A percentile compares a stretch with the other conserved stretches of the same genome.
These are phyloP conservation scores for Tetrahymena elliotti DNA, from an alignment of 73 alveolate species.

Conservation along the genomic window DNA sequence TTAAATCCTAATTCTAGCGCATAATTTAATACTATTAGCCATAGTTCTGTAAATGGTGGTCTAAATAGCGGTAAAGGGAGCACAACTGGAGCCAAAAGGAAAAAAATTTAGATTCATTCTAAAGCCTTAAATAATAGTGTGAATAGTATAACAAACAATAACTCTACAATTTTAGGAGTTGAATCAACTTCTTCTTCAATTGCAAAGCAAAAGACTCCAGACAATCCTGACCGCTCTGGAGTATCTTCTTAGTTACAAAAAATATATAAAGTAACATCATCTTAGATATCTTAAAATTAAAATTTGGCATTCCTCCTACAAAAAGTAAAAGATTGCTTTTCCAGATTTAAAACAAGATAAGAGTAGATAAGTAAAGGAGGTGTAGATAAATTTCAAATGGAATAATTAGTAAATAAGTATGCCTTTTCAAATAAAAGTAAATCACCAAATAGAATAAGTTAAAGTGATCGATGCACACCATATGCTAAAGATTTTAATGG, in stretches of 20 bases:
- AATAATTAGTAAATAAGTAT: not conserved
- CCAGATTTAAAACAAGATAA: not conserved
- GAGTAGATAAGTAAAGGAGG: not conserved
- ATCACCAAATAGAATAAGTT: not conserved
- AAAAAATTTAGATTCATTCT: not conserved
- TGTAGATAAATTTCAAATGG: not conserved
- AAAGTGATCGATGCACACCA: not conserved
- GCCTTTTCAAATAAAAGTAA: not conserved
- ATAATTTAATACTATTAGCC: not conserved
- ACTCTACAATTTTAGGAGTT: not conserved
- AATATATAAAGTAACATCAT: not conserved
- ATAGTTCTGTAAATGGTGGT: not conserved
- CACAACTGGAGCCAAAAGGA: not conserved
- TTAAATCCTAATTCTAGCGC: not conserved
- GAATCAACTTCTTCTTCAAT: not conserved
- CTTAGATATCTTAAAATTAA: not conserved
- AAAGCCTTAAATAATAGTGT: not conserved
- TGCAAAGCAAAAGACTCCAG: not conserved
- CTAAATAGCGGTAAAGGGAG: not conserved
- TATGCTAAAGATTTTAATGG: not conserved
- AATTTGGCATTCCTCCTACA: not conserved
- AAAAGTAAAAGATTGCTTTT: not conserved
- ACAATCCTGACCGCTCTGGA: not conserved
- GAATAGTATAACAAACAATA: not conserved
- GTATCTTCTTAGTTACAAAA: not conserved